Evolutionary conservation across 2,329 filamentous ascomycete genomes (phyloP).

Genomic region (Calonectria pseudoturangicola): DNA sequence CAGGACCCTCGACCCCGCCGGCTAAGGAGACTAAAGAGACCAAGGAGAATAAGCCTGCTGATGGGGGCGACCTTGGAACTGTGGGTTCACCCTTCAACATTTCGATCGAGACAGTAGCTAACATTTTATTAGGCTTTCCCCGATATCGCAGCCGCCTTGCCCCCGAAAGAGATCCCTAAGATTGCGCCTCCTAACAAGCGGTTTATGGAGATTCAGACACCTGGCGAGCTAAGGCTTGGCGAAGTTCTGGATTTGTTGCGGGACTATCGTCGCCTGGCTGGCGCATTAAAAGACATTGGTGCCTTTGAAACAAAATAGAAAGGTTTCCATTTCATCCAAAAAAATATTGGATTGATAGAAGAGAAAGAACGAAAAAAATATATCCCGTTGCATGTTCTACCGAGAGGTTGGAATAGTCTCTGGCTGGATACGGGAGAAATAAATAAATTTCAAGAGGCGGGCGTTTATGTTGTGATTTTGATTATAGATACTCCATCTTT

Average conservation of each 20-base stretch:
- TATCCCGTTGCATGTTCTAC: not conserved
- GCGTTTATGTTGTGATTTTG: conserved; percentile 29
- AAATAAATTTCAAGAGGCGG: not conserved
- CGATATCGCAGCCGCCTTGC: conserved; percentile 73
- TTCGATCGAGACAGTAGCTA: not conserved
- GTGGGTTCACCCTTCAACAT: conserved; percentile 63
- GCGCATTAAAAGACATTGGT: conserved; percentile 76
- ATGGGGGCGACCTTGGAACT: conserved; percentile 74
- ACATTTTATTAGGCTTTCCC: conserved; percentile 72
- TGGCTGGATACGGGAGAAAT: conserved; percentile 12
- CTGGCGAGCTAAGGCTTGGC: conserved; percentile 81
- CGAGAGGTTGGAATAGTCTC: conserved; percentile 17
- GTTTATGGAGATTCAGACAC: conserved; percentile 83
- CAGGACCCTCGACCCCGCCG: conserved; percentile 61
- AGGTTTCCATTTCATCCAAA: not conserved
- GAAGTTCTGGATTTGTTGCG: conserved; percentile 83
- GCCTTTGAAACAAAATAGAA: conserved; percentile 71
- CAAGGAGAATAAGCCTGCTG: conserved; percentile 63
- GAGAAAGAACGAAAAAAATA: not conserved
- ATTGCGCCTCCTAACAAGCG: conserved; percentile 81
- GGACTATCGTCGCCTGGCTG: conserved; percentile 84
- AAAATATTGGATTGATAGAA: conserved; percentile 6
- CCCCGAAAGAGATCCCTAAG: conserved; percentile 73
- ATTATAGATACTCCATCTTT: conserved; percentile 31
- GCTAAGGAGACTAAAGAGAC: conserved; percentile 34